Evolutionary conservation across 805 yeast species (phyloP), one percentile per base, ranked within the genome.

Genomic region (Yamadazyma kitorensis): DNA sequence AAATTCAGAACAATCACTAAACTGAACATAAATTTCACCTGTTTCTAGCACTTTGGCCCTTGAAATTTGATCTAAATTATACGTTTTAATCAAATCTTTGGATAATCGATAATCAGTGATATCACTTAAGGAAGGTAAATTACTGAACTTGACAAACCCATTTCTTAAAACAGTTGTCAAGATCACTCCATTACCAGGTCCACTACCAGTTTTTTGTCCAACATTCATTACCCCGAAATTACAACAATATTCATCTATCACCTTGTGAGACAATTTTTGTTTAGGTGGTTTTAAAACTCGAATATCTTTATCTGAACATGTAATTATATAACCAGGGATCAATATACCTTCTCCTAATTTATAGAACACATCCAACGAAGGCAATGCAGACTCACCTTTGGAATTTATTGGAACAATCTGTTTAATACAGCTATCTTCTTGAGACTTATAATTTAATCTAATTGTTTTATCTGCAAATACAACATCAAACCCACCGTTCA

Each of bases 121-220:
- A 31, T 84, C 93, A 23, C 70, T 65, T 36, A 86, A 57, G 3
- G 84, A 70, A 0, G 93, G 91, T 2, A 84, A 49, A 0, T 82
- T 68, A 29, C 72, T 59, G 24, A 66, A 52, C 37, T 68, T 72
- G 11, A 79, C 48, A 24, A 62, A 64, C 6, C 79, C 80, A 6
- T 72, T 58, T n/a, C 59, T 58, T 9, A 72, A 52, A 2, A 78
- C 47, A 2, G 65, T 51, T 1, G 74, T 71, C 19, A 79, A 51
- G 1, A 65, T 72, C 0, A 82, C 65, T 2, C 78, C 80, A 5
- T 30, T 23, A 19, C 10, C 22, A 7, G 7, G 7, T n/a, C n/a
- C n/a, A n/a, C n/a, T n/a, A n/a, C n/a, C n/a, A n/a, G n/a, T n/a
- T 27, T 57, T 53, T 8, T 55, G 52, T 8, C 54, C 55, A 4